Conservation (phyloP, 805 yeast genomes). For the Jamesozyma piceae region DNA sequence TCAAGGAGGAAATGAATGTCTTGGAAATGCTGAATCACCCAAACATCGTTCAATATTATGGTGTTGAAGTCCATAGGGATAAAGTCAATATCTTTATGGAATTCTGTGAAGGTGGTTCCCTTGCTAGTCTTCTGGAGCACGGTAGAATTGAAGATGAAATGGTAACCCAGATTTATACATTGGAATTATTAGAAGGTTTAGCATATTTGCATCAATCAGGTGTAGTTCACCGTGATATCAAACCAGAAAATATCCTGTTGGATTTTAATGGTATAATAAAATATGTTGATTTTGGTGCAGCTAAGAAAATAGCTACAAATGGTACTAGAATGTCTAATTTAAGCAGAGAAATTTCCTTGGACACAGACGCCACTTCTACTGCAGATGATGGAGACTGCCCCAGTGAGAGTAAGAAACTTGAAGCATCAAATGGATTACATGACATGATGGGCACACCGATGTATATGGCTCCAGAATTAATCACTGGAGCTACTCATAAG, state of each 20-base stretch:
- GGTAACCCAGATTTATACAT: slow-evolving; percentile 79
- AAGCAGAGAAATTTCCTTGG: neutral
- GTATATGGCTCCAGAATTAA: slow-evolving; percentile 98
- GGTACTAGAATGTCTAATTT: slow-evolving; percentile 31
- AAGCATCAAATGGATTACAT: slow-evolving; percentile 12
- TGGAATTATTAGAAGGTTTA: slow-evolving; percentile 90
- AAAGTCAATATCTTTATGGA: slow-evolving; percentile 95
- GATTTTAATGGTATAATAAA: slow-evolving; percentile 91
- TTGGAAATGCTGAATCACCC: slow-evolving; percentile 93
- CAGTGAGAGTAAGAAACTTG: slow-evolving; percentile 8
- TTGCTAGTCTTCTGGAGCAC: slow-evolving; percentile 74
- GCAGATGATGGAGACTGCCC: neutral
- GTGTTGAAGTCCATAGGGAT: slow-evolving; percentile 95
- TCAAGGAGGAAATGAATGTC: slow-evolving; percentile 94
- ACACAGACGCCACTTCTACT: neutral
- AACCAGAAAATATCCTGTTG: slow-evolving; percentile 84
- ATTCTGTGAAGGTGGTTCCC: slow-evolving; percentile 90
- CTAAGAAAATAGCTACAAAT: slow-evolving; percentile 69
- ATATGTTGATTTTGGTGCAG: slow-evolving; percentile 96
- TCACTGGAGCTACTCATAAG: slow-evolving; percentile 56
- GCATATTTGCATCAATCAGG: slow-evolving; percentile 92
- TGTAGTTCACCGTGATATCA: slow-evolving; percentile 92
- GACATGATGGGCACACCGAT: slow-evolving; percentile 83
- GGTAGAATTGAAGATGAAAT: slow-evolving; percentile 94
- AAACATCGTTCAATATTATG: slow-evolving; percentile 90